These are phyloP conservation scores for Sporisorium sorghi DNA, from an alignment of 1,284 basidiomycete species.

Conservation along the genomic window DNA sequence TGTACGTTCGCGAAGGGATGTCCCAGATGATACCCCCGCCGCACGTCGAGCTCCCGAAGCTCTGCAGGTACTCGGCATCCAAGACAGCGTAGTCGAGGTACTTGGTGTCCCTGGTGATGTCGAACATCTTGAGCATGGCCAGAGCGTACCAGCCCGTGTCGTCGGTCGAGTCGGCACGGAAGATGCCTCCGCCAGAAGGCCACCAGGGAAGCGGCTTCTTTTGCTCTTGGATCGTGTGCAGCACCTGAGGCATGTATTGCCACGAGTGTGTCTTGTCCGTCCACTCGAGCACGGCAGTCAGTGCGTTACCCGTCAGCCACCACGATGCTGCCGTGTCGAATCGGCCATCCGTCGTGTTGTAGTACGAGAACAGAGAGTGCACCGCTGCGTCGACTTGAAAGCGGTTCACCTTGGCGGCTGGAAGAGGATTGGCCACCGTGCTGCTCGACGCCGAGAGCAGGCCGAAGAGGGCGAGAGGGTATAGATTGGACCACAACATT, in stretches of 20 bases:
- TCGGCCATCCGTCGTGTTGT: constrained; percentile 23
- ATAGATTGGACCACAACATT: constrained; percentile 16
- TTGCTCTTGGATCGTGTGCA: constrained; percentile 21
- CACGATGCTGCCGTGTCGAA: constrained; percentile 22
- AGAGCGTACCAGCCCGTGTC: constrained; percentile 33
- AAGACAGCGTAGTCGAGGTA: constrained; percentile 19
- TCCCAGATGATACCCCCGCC: constrained; percentile 26
- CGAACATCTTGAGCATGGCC: constrained; percentile 22
- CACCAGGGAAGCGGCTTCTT: constrained; percentile 29
- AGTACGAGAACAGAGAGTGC: constrained; percentile 16
- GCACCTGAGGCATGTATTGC: constrained; percentile 15
- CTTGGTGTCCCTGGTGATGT: constrained; percentile 18
- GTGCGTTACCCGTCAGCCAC: constrained; percentile 25
- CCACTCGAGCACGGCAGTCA: constrained; percentile 17
- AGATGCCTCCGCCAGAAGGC: constrained; percentile 20
- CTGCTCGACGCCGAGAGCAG: constrained; percentile 1
- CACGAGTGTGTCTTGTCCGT: constrained; percentile 7
- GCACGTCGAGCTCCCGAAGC: constrained; percentile 15
- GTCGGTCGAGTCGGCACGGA: constrained; percentile 24
- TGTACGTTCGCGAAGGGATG: constrained; percentile 16
- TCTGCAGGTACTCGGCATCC: constrained; percentile 22
- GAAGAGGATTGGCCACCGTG: constrained; percentile 14
- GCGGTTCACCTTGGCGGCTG: neutral
- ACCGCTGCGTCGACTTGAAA: constrained; percentile 16
- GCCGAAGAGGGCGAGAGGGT: constrained; percentile 10